A percentile compares a stretch with the other conserved stretches of the same genome.
Conservation (phyloP, 164 flowering plant species). For the Taxillus chinensis region DNA sequence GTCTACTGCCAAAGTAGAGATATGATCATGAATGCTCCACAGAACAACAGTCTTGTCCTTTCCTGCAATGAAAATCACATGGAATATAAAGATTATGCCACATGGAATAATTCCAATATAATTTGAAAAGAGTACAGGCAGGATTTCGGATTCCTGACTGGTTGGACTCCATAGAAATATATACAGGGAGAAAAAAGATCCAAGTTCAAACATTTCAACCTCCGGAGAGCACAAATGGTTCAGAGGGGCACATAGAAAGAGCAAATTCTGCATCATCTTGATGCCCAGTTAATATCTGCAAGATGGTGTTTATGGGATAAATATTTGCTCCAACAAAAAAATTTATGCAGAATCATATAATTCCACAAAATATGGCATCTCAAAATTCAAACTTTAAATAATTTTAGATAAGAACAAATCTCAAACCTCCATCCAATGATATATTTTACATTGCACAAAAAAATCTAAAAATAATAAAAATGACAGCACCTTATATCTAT, state of each 20-base stretch:
- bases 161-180: not conserved
- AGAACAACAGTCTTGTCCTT: constrained; percentile 88
- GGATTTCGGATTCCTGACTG: no score
- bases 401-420: no score
- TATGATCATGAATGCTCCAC: constrained; percentile 95
- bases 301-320: not conserved
- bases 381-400: no score
- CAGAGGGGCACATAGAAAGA: constrained; percentile 90
- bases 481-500: no score
- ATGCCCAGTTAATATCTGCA: constrained; percentile 92
- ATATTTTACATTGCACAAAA: no score
- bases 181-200: not conserved
- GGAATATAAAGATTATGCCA: not conserved
- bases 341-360: not conserved
- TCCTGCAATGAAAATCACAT: constrained; percentile 33
- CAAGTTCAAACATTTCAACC: constrained; percentile 27
- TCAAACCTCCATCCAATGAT: no score
- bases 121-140: no score
- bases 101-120: no score
- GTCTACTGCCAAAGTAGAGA: constrained; percentile 55
- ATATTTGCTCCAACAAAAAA: not conserved
- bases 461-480: no score
- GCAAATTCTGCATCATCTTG: constrained; percentile 97
- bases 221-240: constrained; percentile 96
- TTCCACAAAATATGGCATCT: not conserved